Evolutionary conservation across 108 stramenopile genomes (phyloP).

Genomic region (Mayamaea pseudoterrestris): DNA sequence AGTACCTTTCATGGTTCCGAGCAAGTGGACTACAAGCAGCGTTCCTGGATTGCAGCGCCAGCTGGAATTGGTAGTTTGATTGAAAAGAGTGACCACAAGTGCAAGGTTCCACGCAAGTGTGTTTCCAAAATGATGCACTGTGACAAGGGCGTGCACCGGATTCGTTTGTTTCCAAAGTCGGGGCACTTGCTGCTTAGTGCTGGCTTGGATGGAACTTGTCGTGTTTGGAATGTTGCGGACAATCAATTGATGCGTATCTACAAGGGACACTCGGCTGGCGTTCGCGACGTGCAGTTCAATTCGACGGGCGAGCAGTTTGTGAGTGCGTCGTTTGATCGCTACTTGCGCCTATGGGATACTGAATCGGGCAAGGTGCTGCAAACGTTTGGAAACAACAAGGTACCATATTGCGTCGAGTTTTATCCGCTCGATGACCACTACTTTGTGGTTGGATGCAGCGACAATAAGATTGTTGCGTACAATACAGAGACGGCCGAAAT

Average conservation of each 20-base stretch:
- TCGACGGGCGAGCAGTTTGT: conserved; percentile 80
- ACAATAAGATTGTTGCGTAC: conserved; percentile 91
- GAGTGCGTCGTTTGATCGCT: conserved; percentile 89
- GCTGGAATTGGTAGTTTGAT: conserved; percentile 46
- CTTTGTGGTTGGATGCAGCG: conserved; percentile 92
- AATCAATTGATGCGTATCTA: conserved; percentile 82
- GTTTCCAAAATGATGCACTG: conserved; percentile 85
- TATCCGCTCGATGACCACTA: conserved; percentile 92
- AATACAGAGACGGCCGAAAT: conserved; percentile 83
- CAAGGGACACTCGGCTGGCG: conserved; percentile 86
- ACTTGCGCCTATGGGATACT: conserved; percentile 90
- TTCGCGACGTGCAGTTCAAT: conserved; percentile 90
- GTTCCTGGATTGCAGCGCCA: conserved; percentile 87
- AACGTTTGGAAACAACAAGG: conserved; percentile 88
- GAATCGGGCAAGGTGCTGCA: conserved; percentile 84
- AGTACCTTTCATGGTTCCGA: conserved; percentile 82
- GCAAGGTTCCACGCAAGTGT: conserved; percentile 93
- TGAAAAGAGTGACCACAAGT: conserved; percentile 42
- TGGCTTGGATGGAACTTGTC: conserved; percentile 89
- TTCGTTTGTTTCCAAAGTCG: conserved; percentile 91
- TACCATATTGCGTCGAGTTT: conserved; percentile 88
- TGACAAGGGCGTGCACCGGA: conserved; percentile 91
- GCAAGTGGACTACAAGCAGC: conserved; percentile 89
- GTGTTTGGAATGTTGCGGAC: conserved; percentile 76
- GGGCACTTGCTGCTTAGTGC: conserved; percentile 95